Evolutionary conservation across 73 alveolate genomes (phyloP).

Genomic region (Paramecium pentaurelia): DNA sequence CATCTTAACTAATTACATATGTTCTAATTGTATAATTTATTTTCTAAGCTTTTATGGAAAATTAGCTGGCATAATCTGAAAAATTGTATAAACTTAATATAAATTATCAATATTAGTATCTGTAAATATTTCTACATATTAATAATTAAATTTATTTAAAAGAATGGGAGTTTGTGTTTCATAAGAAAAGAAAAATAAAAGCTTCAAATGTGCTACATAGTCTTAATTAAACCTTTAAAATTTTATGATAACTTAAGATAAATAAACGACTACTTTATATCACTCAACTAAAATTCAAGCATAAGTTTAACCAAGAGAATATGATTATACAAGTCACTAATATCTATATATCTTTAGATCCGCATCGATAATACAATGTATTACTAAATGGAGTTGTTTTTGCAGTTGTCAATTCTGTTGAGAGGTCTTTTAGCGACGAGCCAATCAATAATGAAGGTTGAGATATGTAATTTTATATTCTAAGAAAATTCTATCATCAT

Average conservation of each 20-base stretch:
- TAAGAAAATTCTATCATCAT: not conserved
- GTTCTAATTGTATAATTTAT: not conserved
- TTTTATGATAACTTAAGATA: not conserved
- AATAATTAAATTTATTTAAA: not conserved
- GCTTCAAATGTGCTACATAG: not conserved
- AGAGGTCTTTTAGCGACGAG: not conserved
- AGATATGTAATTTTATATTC: not conserved
- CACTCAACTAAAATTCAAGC: not conserved
- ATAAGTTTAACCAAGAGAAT: not conserved
- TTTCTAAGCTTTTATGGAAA: not conserved
- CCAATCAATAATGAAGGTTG: not conserved
- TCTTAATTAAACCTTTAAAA: not conserved
- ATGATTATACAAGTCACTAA: not conserved
- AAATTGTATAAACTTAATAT: not conserved
- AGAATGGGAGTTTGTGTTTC: not conserved
- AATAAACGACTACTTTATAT: not conserved
- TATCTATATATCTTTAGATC: not conserved
- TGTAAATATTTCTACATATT: not conserved
- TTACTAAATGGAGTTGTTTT: not conserved
- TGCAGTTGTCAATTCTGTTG: conserved; percentile 11
- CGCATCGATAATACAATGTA: conserved; percentile 18
- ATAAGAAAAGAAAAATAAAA: not conserved
- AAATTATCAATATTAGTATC: not conserved
- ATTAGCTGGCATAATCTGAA: not conserved
- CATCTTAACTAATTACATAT: not conserved